phyloP scores from a whole-genome alignment of 176 grass and related monocot genomes.

The Echinochloa phyllopogon region DNA sequence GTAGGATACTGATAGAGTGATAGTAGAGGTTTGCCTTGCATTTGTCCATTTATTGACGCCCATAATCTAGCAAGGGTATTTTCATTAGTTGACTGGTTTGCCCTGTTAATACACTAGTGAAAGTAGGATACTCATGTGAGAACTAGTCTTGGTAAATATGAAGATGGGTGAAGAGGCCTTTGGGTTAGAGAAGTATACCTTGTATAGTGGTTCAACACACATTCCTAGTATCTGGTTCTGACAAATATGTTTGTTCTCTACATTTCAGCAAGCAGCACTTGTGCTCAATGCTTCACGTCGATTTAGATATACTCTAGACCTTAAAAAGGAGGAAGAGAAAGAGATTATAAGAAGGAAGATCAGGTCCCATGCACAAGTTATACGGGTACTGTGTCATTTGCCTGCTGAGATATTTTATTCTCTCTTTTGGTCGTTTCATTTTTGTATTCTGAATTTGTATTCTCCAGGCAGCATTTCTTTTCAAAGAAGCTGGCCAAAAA shows the following conservation, averaged over 20 bases:
- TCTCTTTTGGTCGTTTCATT: not conserved
- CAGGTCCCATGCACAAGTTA: conserved; percentile 75
- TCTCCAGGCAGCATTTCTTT: conserved; percentile 82
- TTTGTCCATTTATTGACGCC: not conserved
- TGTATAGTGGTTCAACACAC: not conserved
- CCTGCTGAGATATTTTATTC: conserved; percentile 10
- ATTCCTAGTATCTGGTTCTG: conserved; percentile 30
- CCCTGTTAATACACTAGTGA: not conserved
- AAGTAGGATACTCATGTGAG: not conserved
- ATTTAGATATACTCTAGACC: conserved; percentile 87
- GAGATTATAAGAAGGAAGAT: conserved; percentile 77
- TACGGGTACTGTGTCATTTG: conserved; percentile 62
- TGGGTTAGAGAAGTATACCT: not conserved
- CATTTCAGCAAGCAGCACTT: conserved; percentile 78
- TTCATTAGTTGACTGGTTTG: not conserved
- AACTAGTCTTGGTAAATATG: conserved; percentile 11
- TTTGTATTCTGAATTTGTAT: conserved; percentile 56
- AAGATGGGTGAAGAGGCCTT: not conserved
- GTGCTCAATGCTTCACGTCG: conserved; percentile 84
- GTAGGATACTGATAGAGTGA: not conserved
- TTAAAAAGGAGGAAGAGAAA: conserved; percentile 82
- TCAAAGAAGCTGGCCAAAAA: conserved; percentile 87
- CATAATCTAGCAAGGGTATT: not conserved
- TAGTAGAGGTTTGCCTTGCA: not conserved
- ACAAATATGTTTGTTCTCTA: conserved; percentile 31